Conservation (phyloP, 306 rosid genomes). For the Pyrus communis region DNA sequence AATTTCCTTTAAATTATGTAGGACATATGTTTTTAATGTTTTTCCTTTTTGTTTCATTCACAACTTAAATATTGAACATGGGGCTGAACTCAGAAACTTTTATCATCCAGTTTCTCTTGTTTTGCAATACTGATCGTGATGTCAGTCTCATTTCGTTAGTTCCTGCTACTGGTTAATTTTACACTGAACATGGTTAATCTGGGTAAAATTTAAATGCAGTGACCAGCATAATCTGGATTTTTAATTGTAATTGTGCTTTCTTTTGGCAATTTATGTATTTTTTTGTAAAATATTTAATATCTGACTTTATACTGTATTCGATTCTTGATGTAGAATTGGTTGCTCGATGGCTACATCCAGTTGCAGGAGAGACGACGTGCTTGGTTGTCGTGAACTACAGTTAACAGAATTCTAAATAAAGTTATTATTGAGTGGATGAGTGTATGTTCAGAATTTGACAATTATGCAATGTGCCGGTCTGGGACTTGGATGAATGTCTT, state of each 20-base stretch:
- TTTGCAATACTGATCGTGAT: neutral
- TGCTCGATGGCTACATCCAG: neutral
- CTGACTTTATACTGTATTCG: neutral
- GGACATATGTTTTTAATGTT: neutral
- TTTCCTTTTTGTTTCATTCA: neutral
- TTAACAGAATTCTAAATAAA: constrained; percentile 6
- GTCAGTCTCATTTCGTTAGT: neutral
- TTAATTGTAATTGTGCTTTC: no score
- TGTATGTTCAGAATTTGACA: neutral
- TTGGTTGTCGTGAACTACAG: neutral
- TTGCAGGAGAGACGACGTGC: neutral
- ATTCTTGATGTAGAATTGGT: neutral
- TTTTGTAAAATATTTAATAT: no score
- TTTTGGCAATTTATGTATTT: no score
- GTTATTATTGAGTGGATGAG: neutral
- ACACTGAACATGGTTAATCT: no score
- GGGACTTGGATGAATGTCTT: neutral
- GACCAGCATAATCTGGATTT: no score
- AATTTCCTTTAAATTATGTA: neutral
- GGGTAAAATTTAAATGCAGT: no score
- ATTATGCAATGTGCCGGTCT: neutral
- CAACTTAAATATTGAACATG: neutral
- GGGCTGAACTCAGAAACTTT: neutral
- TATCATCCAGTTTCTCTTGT: neutral
- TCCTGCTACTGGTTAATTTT: neutral